phyloP scores from a whole-genome alignment of 495 filamentous ascomycete species.

The Neurospora discreta region DNA sequence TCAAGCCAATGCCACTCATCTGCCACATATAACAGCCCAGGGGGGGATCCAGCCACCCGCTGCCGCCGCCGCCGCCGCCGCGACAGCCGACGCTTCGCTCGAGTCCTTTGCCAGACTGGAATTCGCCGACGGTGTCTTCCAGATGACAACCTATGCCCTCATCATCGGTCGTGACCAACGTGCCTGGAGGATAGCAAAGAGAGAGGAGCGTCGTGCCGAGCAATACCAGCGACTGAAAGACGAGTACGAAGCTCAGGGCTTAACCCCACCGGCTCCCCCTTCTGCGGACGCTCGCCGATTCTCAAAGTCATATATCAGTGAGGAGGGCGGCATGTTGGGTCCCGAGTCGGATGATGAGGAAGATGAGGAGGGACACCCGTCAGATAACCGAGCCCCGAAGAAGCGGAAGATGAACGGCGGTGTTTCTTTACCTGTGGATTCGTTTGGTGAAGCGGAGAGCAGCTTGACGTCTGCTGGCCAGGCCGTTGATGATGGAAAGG shows the following conservation, averaged over 20 bases:
- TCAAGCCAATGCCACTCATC: neutral
- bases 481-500: constrained; percentile 11
- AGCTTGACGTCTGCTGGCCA: constrained; percentile 14
- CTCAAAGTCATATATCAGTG: constrained; percentile 42
- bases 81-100: constrained; percentile 22
- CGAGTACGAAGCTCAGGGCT: constrained; percentile 26
- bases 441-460: neutral
- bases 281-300: constrained; percentile 30
- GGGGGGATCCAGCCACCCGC: constrained; percentile 8
- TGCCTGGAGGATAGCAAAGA: constrained; percentile 32
- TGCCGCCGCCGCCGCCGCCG: constrained; percentile 12
- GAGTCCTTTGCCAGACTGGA: constrained; percentile 41
- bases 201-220: constrained; percentile 29
- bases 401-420: constrained; percentile 22
- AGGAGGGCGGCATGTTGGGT: constrained; percentile 41
- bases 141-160: constrained; percentile 42
- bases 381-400: constrained; percentile 21
- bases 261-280: constrained; percentile 29
- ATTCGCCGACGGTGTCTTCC: constrained; percentile 40
- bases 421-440: neutral
- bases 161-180: constrained; percentile 39
- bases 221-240: constrained; percentile 26
- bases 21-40: neutral
- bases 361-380: constrained; percentile 8
- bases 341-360: constrained; percentile 38